Evolutionary conservation across 345 rosid species (phyloP), one percentile per base, ranked within the genome.

Genomic region (Geranium rotundifolium): DNA sequence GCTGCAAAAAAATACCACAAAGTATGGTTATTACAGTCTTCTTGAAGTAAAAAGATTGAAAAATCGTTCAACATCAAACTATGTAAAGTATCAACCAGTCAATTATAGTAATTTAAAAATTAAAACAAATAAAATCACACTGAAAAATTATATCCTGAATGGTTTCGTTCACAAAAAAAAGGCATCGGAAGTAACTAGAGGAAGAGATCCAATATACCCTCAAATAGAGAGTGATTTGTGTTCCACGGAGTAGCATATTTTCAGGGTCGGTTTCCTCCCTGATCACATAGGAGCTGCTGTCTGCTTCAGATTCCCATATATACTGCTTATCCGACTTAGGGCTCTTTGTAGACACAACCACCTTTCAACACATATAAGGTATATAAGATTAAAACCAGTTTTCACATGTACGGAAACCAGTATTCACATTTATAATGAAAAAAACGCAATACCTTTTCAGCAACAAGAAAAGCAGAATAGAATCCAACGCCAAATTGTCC

Each of bases 401-500:
- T 34, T 46, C 52, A 46, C 52, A 46, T 46, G 10, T 12, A 46
- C 8, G 15, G 3, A 7, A 3, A 46, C 14, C 13, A 3, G 52
- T 5, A 46, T 9, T 7, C 52, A 46, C 13, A 46, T 9, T 2
- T 46, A 10, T 46, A 46, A 46, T 0, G 0, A 46, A 46, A 46
- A 46, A 46, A 46, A 12, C 52, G 15, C 14, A n/a, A 68, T 69
- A 90, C 97, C 99, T 85, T 90, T 63, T 90, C 87, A 64, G 99
- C 90, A 52, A 93, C 97, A 72, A 93, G 88, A 79, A 93, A 93
- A 60, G 99, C 90, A 63, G 99, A 90, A 80, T 93, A 90, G 77
- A 93, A 93, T 18, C 99, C 99, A 76, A 93, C 99, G 81, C 97
- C 99, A 79, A 93, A 93, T 73, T 93, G 99, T 29, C 99, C 99